Evolutionary conservation across 140 eudicot species (phyloP), one percentile per base, ranked within the genome.

Genomic region (Oenanthe javanica): DNA sequence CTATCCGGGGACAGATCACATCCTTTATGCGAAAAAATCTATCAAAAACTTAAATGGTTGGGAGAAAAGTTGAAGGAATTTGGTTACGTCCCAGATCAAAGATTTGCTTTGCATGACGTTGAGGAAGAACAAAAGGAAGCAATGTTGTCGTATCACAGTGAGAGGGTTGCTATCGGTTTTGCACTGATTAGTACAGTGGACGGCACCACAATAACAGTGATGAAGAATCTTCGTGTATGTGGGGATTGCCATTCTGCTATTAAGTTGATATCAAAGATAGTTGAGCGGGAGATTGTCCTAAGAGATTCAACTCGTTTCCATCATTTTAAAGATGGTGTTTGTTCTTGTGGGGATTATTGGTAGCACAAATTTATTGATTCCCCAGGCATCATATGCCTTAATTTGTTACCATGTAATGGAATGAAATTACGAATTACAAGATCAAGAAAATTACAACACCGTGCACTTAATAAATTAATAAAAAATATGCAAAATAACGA

Each of bases 61-160:
- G 82, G 86, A 23, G 87, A 86, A 38, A 88, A 86, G 73, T 59
- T 90, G 67, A 90, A 86, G 81, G 91, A 51, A 79, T 67, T 69
- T 76, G 88, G 92, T 66, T 88, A 85, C 79, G 85, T 84, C 72
- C 83, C 91, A 18, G 82, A 85, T 72, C 84, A 81, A 79, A 84
- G 71, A 79, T 81, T 75, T 81, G 92, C 88, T 69, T 83, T 88
- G 77, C 87, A 90, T 81, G 95, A 86, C 77, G 87, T 86, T 57
- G 92, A 88, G 78, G 89, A 86, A 76, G 94, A 90, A 82, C 90
- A 87, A 59, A 88, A 84, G 88, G 92, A 90, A 46, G 82, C 72
- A 8, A 66, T 75, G 9, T 82, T 90, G 82, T 74, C 79, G 5
- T 74, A 79, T 81, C 87, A 86, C 51, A 81, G 90, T 80, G 92